Evolutionary conservation across 345 rosid genomes (phyloP), one percentile per base, ranked within the genome.

Genomic region (Barbarea vulgaris): DNA sequence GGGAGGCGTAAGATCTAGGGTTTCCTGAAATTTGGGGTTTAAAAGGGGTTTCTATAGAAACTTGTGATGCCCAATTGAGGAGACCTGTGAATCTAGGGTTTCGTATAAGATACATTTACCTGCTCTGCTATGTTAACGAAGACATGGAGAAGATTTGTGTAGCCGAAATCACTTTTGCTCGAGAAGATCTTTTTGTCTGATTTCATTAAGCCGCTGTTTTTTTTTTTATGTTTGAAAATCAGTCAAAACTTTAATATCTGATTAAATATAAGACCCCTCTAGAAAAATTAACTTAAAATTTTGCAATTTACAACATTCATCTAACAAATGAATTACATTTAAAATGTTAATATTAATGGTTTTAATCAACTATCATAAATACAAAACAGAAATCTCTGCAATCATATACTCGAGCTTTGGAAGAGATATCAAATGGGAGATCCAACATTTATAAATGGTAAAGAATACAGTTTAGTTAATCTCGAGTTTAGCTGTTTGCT

Each of bases 1-100:
- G 72, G 18, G 76, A 77, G 42, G 83, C 13, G 69, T 83, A 85
- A 62, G 67, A 64, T 65, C 88, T 83, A 83, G 83, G 86, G 71
- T 80, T 85, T 22, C 58, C 69, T 55, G 75, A 69, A 74, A 67
- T 24, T 57, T 41, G 46, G 64, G 67, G 52, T 39, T 48, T 63
- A 50, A 62, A 18, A 25, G 41, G 80, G 75, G 42, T 71, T 61
- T 70, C 70, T 25, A 63, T 61, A 46, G 58, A 67, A 70, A 47
- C 60, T 31, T 75, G 73, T 54, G 77, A 82, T 10, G 80, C 80
- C 86, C 93, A 81, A 47, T 70, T 85, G 72, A 78, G 74, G 58
- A 84, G 57, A 47, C 65, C 57, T 30, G 46, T 56, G 37, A 70
- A 68, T 72, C 74, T 66, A 75, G 79, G 82, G 54, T 78, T 89